Evolutionary conservation across 2,329 filamentous ascomycete species (phyloP).

Genomic region (Monilinia vaccinii-corymbosi): DNA sequence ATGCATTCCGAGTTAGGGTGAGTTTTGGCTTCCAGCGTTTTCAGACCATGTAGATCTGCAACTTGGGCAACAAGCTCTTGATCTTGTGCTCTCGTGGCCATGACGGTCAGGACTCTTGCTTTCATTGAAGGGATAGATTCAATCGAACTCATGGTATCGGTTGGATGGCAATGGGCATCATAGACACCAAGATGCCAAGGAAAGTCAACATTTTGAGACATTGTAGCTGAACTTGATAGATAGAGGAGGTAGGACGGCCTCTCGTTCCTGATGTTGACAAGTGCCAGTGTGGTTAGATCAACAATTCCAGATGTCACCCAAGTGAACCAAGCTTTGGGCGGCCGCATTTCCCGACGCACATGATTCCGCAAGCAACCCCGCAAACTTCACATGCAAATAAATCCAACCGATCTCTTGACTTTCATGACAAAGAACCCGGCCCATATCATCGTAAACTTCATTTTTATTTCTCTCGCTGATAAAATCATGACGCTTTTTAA

Average conservation of each 20-base stretch:
- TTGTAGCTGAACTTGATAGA: not conserved
- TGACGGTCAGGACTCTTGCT: constrained; percentile 57
- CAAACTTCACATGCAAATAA: constrained; percentile 4
- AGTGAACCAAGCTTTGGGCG: not conserved
- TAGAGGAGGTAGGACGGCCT: not conserved
- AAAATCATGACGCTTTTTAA: constrained; percentile 43
- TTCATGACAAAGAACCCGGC: constrained; percentile 1
- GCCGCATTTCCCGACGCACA: not conserved
- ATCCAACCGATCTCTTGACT: not conserved
- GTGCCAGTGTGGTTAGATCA: not conserved
- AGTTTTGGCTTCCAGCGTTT: constrained; percentile 23
- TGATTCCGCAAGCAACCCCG: not conserved
- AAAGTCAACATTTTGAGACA: constrained; percentile 31
- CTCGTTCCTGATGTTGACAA: not conserved
- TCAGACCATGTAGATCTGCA: constrained; percentile 45
- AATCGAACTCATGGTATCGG: constrained; percentile 61
- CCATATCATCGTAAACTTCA: not conserved
- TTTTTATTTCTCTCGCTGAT: not conserved
- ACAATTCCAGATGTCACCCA: not conserved
- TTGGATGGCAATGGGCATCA: constrained; percentile 80
- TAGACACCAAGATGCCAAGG: constrained; percentile 65
- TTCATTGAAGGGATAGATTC: constrained; percentile 54
- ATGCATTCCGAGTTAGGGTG: constrained; percentile 33
- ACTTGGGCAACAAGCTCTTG: constrained; percentile 61
- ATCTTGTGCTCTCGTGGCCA: constrained; percentile 69